These are phyloP conservation scores for Sambucus nigra DNA, from an alignment of 129 eudicot species.

Conservation along the genomic window DNA sequence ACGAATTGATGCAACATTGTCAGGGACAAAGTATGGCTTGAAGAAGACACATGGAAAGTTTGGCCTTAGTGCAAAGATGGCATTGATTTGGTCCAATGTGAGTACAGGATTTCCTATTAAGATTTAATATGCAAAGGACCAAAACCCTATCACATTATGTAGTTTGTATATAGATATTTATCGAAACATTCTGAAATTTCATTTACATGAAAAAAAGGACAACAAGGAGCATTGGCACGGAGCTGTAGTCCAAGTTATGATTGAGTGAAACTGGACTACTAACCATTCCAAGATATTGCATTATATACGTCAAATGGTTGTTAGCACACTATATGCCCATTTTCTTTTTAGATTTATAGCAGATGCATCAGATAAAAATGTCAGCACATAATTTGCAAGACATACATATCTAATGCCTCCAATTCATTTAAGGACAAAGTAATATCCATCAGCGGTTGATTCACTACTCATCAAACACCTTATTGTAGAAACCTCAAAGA, in stretches of 20 bases:
- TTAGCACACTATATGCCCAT: constrained; percentile 95
- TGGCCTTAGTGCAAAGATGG: too few relatives aligned
- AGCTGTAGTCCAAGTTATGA: constrained; percentile 96
- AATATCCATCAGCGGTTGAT: constrained; percentile 99
- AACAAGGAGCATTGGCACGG: constrained; percentile 92
- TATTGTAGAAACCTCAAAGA: constrained; percentile 82
- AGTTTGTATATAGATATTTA: constrained; percentile 93
- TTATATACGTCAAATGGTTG: constrained; percentile 99
- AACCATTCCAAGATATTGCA: constrained; percentile 99
- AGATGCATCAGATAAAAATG: constrained; percentile 82
- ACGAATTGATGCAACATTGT: too few relatives aligned
- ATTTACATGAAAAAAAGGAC: constrained; percentile 76
- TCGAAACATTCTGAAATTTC: constrained; percentile 80
- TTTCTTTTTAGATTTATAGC: constrained; percentile 82
- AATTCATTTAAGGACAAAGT: constrained; percentile 85
- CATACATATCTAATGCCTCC: constrained; percentile 97
- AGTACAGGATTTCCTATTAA: constrained; percentile 99
- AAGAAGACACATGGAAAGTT: too few relatives aligned
- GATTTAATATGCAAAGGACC: constrained; percentile 89
- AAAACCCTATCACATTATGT: constrained; percentile 69
- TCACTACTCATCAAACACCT: constrained; percentile 88
- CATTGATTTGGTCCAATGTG: constrained; percentile 99
- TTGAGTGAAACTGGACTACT: constrained; percentile 98
- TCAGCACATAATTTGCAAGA: constrained; percentile 76
- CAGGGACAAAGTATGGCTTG: too few relatives aligned